Base-by-base conservation (phyloP, 768 basidiomycete genomes). In the Sarcomyxa edulis region DNA sequence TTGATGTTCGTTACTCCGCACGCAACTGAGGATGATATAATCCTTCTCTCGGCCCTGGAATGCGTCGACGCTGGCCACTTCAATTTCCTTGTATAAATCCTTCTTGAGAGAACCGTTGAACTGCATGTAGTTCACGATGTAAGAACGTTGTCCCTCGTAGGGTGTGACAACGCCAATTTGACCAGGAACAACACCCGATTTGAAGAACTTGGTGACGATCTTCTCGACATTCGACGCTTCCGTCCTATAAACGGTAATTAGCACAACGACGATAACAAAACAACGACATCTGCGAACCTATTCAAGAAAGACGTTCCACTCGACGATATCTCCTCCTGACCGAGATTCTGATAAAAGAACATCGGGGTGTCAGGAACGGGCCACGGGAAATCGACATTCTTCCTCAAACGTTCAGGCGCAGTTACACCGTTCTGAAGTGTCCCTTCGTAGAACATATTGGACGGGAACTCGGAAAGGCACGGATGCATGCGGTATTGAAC, bases 401-500 rank as follows among this genome's bases (percentile, higher is more conserved):
- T 97, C 65, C 94, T 75, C 46, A 99, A 68, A 27, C 96, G 79
- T 59, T 99, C 96, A 4, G 96, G 96, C 11, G 96, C 96, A 8
- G 96, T 99, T 38, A 99, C 96, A 58, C 96, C 96, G 57, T 99
- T 99, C 64, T 99, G 96, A 19, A 99, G 64, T 0, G 95, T 95
- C 16, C 96, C 96, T 58, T 99, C 96, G 60, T 99, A 99, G 69
- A 99, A 98, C 96, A 99, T 99, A 64, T 99, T 99, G 43, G 92
- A 95, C 2, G 96, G 95, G 69, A 99, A 99, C 63, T 98, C 94
- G 30, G 96, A 98, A 37, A 98, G 71, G 60, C 95, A 98, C 6
- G 96, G 96, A 58, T 99, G 96, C 96, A 99, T 99, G 61, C 96
- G 94, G 56, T 99, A 99, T 62, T 99, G 96, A 20, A 99, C 96